phyloP scores from a whole-genome alignment of 768 basidiomycete species.

The Auriscalpium microsporum region DNA sequence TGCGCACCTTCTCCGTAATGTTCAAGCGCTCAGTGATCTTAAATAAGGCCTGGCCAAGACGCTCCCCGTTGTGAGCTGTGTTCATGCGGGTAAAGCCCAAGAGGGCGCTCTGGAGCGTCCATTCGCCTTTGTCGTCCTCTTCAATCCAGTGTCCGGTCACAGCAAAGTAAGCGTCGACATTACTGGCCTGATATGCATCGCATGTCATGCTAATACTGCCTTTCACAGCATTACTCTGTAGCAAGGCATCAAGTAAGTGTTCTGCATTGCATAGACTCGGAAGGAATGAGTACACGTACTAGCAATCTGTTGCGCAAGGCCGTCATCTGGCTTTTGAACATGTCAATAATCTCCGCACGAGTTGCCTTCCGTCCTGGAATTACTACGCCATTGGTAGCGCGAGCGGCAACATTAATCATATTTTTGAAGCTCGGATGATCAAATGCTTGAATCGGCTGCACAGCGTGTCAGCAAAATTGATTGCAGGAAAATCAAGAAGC shows the following conservation, averaged over 20 bases:
- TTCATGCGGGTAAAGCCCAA: constrained; percentile 30
- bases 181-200: constrained; percentile 34
- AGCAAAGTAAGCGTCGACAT: constrained; percentile 31
- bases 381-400: constrained; percentile 29
- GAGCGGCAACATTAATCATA: constrained; percentile 31
- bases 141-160: constrained; percentile 35
- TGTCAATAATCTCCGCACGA: constrained; percentile 20
- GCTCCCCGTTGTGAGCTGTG: constrained; percentile 27
- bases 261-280: too few species aligned
- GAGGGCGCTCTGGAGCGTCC: constrained; percentile 23
- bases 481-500: background rate
- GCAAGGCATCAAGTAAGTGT: background rate
- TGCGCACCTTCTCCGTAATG: constrained; percentile 24
- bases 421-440: constrained; percentile 25
- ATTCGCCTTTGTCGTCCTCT: constrained; percentile 17
- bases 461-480: background rate
- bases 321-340: constrained; percentile 18
- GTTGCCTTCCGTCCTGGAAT: constrained; percentile 25
- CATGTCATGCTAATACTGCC: constrained; percentile 28
- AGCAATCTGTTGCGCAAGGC: constrained; percentile 11
- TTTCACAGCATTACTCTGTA: constrained; percentile 11
- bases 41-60: constrained; percentile 31
- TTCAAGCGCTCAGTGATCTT: constrained; percentile 22
- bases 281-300: constrained; percentile 9
- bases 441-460: constrained; percentile 25